Conservation (phyloP, 345 rosid genomes). For the Brassica carinata region DNA sequence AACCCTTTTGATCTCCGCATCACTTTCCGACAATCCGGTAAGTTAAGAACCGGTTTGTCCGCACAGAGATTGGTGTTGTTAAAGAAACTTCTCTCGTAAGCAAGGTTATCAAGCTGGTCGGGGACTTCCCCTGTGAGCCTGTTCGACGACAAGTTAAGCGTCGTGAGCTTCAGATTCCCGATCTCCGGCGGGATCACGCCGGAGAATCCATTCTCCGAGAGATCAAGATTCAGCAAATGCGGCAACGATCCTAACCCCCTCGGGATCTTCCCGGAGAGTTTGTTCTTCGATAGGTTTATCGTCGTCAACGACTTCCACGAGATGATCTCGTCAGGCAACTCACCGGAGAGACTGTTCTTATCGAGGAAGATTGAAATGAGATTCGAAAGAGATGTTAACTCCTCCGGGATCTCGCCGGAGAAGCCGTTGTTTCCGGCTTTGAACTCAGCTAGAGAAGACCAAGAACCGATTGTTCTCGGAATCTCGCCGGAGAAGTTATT, state of each 20-base stretch:
- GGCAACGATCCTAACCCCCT: slow-evolving; percentile 62
- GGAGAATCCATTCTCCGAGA: slow-evolving; percentile 69
- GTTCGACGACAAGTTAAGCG: slow-evolving; percentile 72
- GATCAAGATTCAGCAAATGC: slow-evolving; percentile 51
- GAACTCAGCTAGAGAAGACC: slow-evolving; percentile 45
- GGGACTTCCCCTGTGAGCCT: slow-evolving; percentile 69
- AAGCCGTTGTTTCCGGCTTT: slow-evolving; percentile 70
- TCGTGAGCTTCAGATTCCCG: slow-evolving; percentile 48
- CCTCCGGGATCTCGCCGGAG: slow-evolving; percentile 63
- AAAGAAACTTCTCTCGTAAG: slow-evolving; percentile 67
- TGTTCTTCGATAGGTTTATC: slow-evolving; percentile 63
- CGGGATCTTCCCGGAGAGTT: slow-evolving; percentile 72
- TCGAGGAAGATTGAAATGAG: slow-evolving; percentile 54
- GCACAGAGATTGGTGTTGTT: slow-evolving; percentile 72
- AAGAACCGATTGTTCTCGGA: not conserved
- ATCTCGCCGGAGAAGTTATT: not conserved
- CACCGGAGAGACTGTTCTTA: slow-evolving; percentile 64
- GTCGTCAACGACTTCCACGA: slow-evolving; percentile 63
- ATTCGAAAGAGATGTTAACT: slow-evolving; percentile 56
- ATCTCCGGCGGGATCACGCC: slow-evolving; percentile 69
- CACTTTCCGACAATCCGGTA: slow-evolving; percentile 56
- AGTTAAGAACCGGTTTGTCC: slow-evolving; percentile 45
- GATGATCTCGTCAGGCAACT: slow-evolving; percentile 57
- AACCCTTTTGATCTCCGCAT: slow-evolving; percentile 36
- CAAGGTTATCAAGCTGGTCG: slow-evolving; percentile 53